phyloP scores from a whole-genome alignment of 2,329 filamentous ascomycete species.

The Calcarisporium arbuscula region DNA sequence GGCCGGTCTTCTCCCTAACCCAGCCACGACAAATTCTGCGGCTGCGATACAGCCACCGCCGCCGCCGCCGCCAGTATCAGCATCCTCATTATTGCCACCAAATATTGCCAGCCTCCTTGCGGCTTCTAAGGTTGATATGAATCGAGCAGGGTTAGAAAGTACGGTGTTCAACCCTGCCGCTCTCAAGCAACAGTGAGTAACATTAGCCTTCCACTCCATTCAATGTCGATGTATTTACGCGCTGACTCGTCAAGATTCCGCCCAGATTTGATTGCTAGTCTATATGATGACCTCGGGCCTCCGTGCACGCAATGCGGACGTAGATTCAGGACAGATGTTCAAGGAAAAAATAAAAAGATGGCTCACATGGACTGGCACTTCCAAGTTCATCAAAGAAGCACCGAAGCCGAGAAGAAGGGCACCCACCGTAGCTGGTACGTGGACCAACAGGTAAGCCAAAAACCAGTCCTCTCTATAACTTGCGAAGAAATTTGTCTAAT shows the following conservation, averaged over 20 bases:
- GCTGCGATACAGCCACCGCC: slow-evolving; percentile 25
- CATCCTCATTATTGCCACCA: slow-evolving; percentile 25
- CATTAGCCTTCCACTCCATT: no score
- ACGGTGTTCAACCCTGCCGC: slow-evolving; percentile 60
- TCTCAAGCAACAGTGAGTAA: slow-evolving; percentile 63
- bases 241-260: slow-evolving; percentile 53
- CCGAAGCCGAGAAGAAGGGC: slow-evolving; percentile 76
- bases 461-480: no score
- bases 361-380: slow-evolving; percentile 99
- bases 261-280: slow-evolving; percentile 62
- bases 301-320: slow-evolving; percentile 89
- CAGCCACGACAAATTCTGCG: slow-evolving; percentile 30
- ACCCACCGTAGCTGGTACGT: slow-evolving; percentile 95
- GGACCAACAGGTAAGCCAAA: slow-evolving; percentile 70
- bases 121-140: slow-evolving; percentile 22
- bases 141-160: no score
- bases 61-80: slow-evolving; percentile 20
- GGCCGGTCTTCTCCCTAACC: slow-evolving; percentile 60
- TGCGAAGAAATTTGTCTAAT: no score
- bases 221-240: no score
- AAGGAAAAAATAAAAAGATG: slow-evolving; percentile 79
- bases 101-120: slow-evolving; percentile 31
- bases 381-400: slow-evolving; percentile 81
- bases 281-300: slow-evolving; percentile 78
- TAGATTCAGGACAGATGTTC: slow-evolving; percentile 70